Evolutionary conservation across 2,329 filamentous ascomycete genomes (phyloP), one percentile per base, ranked within the genome.

Genomic region (Moelleriella libera): DNA sequence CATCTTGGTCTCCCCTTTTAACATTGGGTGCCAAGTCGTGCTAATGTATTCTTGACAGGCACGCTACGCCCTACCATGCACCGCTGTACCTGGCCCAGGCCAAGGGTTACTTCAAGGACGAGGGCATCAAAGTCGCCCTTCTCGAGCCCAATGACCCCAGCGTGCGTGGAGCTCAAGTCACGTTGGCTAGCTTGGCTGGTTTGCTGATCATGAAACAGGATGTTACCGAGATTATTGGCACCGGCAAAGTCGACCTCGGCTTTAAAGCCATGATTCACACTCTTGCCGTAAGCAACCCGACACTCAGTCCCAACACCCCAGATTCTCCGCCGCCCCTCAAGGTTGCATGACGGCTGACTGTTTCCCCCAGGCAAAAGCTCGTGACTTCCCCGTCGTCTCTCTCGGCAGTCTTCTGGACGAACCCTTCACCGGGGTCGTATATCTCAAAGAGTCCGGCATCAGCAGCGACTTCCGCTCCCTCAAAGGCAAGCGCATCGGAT

Each of bases 201-300:
- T 21, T 37, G 32, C 32, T 37, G 32, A 37, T 37, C 32, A 37
- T 9, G 8, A 21, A 11, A 0, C 14, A 81, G 75, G 84, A 88
- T 70, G 84, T 88, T 52, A 88, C 84, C 52, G 84, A 88, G 62
- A 86, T 88, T 62, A 85, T 88, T 54, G 84, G 84, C 50, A 80
- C 75, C 48, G 80, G 79, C 51, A 87, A 86, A 60, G 80, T 86
- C 45, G 83, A 88, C 59, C 76, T 88, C 58, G 84, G 83, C 43
- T 87, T 85, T 74, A 88, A 88, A 65, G 83, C 84, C 53, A 88
- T 88, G 83, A 88, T 88, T 55, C 84, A 88, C 59, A 88, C 83
- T 7, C 74, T 88, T 50, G 83, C 83, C 48, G 79, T 82, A 65
- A 52, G 70, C 14, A 7, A 14, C 32, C 21, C 21, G 21, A 21